These are phyloP conservation scores for Penicillium simplicissimum DNA, from an alignment of 495 filamentous ascomycete genomes.

Conservation along the genomic window DNA sequence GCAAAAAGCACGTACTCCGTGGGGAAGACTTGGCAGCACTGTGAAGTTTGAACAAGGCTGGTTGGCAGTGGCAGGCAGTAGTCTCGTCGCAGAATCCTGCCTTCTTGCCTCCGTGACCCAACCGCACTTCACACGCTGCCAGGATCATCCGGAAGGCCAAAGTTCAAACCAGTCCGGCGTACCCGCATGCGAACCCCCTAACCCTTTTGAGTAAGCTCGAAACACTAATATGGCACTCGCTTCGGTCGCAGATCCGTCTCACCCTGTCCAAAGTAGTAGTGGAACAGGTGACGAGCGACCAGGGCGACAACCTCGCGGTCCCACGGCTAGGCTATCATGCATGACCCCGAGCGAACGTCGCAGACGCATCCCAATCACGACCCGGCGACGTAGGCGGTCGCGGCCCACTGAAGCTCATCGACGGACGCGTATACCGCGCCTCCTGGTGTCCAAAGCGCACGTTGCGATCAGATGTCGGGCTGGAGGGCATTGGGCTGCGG, in stretches of 20 bases:
- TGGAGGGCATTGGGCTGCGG: not conserved
- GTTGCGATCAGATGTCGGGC: not conserved
- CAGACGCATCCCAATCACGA: slow-evolving; percentile 43
- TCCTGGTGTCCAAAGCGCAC: slow-evolving; percentile 32
- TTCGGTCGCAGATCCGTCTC: not conserved
- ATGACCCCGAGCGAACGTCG: slow-evolving; percentile 39
- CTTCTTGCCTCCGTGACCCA: not conserved
- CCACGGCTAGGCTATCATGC: slow-evolving; percentile 15
- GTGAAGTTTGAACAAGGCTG: not conserved
- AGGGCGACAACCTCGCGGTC: not conserved
- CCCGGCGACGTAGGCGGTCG: slow-evolving; percentile 46
- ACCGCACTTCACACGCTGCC: not conserved
- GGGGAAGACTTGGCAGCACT: not conserved
- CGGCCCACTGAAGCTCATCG: slow-evolving; percentile 61
- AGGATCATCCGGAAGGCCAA: not conserved
- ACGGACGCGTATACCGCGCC: slow-evolving; percentile 55
- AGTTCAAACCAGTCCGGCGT: not conserved
- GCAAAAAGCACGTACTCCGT: not conserved
- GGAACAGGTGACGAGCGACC: not conserved
- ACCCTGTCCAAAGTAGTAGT: not conserved
- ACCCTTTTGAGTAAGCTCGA: not conserved
- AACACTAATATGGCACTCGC: not conserved
- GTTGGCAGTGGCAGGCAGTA: not conserved
- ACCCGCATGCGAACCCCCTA: not conserved
- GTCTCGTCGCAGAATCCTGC: not conserved